Conservation (phyloP, 1,284 basidiomycete genomes). For the Ceratobasidium sp. region DNA sequence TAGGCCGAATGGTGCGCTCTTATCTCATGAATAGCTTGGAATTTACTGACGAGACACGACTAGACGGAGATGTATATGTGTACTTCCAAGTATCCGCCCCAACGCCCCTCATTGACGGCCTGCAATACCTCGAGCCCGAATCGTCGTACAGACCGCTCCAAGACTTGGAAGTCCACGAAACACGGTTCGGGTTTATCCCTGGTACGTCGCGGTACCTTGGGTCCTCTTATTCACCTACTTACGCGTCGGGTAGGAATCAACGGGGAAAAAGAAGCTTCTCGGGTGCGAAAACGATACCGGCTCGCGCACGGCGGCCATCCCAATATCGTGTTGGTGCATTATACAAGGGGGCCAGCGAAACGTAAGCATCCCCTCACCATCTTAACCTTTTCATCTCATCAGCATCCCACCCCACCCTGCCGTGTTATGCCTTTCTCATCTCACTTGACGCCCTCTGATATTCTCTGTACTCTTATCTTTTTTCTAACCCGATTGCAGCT, state of each 20-base stretch:
- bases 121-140: slow-evolving; percentile 73
- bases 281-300: slow-evolving; percentile 70
- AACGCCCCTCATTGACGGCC: slow-evolving; percentile 67
- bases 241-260: slow-evolving; percentile 10
- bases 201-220: slow-evolving; percentile 49
- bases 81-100: slow-evolving; percentile 63
- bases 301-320: slow-evolving; percentile 72
- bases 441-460: not conserved
- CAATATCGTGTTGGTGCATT: slow-evolving; percentile 72
- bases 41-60: slow-evolving; percentile 22
- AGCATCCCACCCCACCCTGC: not conserved
- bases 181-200: slow-evolving; percentile 76
- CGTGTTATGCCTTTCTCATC: not conserved
- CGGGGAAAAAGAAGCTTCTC: slow-evolving; percentile 64
- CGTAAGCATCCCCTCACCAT: slow-evolving; percentile 57
- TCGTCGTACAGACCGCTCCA: slow-evolving; percentile 58
- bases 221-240: not conserved
- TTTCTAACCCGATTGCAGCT: slow-evolving; percentile 53
- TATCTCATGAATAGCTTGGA: not conserved
- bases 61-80: slow-evolving; percentile 70
- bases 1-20: slow-evolving; percentile 65
- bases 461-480: not conserved
- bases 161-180: slow-evolving; percentile 76
- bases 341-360: slow-evolving; percentile 64
- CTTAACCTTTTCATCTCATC: not conserved